These are phyloP conservation scores for Coffea canephora DNA, from an alignment of 257 asterid species.

Conservation along the genomic window DNA sequence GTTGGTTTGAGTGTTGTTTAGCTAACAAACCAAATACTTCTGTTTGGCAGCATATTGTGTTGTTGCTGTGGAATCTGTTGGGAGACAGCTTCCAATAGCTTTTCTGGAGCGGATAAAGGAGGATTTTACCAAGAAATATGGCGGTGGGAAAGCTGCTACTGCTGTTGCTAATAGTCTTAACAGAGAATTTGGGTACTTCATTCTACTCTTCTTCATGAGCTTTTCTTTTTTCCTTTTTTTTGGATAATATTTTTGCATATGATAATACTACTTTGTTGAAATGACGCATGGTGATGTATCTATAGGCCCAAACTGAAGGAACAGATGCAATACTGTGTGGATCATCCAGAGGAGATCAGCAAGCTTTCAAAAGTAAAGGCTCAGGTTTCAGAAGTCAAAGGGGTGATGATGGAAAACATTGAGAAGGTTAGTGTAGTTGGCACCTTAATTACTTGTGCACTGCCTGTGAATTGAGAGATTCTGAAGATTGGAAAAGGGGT, in stretches of 20 bases:
- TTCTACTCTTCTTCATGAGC: not conserved
- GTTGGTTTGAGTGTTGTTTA: not conserved
- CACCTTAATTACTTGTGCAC: not conserved
- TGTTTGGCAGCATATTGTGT: conserved; percentile 74
- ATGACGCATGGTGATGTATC: not conserved
- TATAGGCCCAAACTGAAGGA: conserved; percentile 87
- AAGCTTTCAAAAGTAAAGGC: conserved; percentile 90
- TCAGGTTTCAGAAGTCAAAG: conserved; percentile 95
- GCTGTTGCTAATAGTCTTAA: conserved; percentile 80
- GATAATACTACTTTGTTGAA: conserved; percentile 8
- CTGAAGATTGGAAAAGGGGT: conserved; percentile 2
- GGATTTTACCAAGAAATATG: conserved; percentile 80
- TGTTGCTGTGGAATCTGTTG: conserved; percentile 90
- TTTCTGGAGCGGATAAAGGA: conserved; percentile 85
- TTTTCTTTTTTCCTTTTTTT: not conserved
- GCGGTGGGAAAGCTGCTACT: conserved; percentile 96
- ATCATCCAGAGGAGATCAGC: conserved; percentile 91
- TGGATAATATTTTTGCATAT: conserved; percentile 7
- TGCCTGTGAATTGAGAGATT: conserved; percentile 4
- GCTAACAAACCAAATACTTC: conserved; percentile 19
- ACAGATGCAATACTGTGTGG: conserved; percentile 94
- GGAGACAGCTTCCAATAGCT: conserved; percentile 85
- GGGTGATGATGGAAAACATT: conserved; percentile 98
- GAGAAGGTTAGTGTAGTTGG: conserved; percentile 58
- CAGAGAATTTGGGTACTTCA: conserved; percentile 75